These are phyloP conservation scores for Ajuga chamaepitys DNA, from an alignment of 257 asterid genomes.

Conservation along the genomic window DNA sequence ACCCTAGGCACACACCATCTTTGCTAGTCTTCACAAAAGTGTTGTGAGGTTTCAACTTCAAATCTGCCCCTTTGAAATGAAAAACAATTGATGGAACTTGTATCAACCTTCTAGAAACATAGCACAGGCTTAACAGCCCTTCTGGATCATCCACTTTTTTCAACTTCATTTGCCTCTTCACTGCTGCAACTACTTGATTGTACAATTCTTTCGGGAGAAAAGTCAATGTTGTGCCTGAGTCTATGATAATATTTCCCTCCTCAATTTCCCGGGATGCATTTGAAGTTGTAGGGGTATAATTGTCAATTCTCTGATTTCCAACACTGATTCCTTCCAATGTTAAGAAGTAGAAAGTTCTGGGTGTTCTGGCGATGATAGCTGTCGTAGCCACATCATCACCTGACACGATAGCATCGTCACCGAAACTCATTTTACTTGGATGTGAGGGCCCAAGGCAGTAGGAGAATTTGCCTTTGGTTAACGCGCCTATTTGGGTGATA, in stretches of 20 bases:
- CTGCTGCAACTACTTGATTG: not conserved
- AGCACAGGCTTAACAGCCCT: constrained; percentile 13
- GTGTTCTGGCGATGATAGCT: not conserved
- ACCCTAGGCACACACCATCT: constrained; percentile 15
- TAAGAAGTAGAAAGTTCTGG: constrained; percentile 12
- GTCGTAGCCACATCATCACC: constrained; percentile 22
- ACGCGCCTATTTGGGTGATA: constrained; percentile 17
- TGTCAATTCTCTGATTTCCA: not conserved
- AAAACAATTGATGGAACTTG: constrained; percentile 5
- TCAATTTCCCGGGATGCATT: not conserved
- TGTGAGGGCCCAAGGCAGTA: constrained; percentile 22
- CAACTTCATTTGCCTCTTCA: constrained; percentile 12
- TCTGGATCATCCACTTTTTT: constrained; percentile 12
- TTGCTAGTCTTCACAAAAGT: constrained; percentile 5
- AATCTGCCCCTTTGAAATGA: constrained; percentile 33
- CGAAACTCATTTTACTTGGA: constrained; percentile 33
- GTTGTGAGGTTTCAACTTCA: constrained; percentile 1
- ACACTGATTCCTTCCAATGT: constrained; percentile 24
- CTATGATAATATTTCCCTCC: constrained; percentile 28
- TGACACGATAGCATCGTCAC: constrained; percentile 7
- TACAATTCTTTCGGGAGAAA: constrained; percentile 14
- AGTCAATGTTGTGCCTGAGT: constrained; percentile 35
- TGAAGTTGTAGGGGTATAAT: not conserved
- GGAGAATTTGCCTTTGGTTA: constrained; percentile 22
- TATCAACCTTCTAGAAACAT: not conserved